Evolutionary conservation across 805 yeast species (phyloP).

Genomic region (Zygotorulaspora chibaensis): DNA sequence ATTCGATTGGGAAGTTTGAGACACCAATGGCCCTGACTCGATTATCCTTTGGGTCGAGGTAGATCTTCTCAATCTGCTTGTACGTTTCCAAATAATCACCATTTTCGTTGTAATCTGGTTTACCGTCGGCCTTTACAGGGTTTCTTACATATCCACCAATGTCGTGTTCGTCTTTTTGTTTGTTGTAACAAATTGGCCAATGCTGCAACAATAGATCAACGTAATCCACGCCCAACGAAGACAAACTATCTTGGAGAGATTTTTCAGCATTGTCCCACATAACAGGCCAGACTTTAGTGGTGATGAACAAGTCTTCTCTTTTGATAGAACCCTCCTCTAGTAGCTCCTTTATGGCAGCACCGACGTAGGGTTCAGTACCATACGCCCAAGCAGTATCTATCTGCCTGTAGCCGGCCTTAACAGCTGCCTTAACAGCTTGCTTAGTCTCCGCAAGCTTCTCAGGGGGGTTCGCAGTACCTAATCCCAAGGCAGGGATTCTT

Average conservation of each 20-base stretch:
- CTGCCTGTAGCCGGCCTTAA: constrained; percentile 62
- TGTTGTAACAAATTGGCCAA: constrained; percentile 59
- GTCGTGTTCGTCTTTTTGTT: constrained; percentile 22
- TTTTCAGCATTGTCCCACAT: constrained; percentile 46
- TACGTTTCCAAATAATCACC: constrained; percentile 50
- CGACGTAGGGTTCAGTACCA: constrained; percentile 63
- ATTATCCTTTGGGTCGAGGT: constrained; percentile 36
- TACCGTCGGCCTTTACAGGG: constrained; percentile 37
- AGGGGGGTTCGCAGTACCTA: constrained; percentile 60
- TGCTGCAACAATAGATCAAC: constrained; percentile 75
- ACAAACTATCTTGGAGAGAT: constrained; percentile 55
- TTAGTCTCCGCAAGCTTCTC: constrained; percentile 45
- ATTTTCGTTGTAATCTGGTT: constrained; percentile 32
- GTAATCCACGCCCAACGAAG: constrained; percentile 62
- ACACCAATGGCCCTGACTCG: constrained; percentile 54
- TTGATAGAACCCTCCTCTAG: constrained; percentile 44
- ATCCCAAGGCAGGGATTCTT: constrained; percentile 60
- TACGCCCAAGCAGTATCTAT: constrained; percentile 74
- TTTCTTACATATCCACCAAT: constrained; percentile 21
- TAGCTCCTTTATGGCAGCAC: constrained; percentile 51
- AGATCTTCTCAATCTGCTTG: constrained; percentile 43
- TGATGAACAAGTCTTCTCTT: constrained; percentile 60
- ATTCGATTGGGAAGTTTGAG: constrained; percentile 45
- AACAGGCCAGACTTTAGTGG: constrained; percentile 69
- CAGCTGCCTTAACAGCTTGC: constrained; percentile 54